phyloP scores from a whole-genome alignment of 1,284 basidiomycete genomes.

The Marasmius tenuissimus region DNA sequence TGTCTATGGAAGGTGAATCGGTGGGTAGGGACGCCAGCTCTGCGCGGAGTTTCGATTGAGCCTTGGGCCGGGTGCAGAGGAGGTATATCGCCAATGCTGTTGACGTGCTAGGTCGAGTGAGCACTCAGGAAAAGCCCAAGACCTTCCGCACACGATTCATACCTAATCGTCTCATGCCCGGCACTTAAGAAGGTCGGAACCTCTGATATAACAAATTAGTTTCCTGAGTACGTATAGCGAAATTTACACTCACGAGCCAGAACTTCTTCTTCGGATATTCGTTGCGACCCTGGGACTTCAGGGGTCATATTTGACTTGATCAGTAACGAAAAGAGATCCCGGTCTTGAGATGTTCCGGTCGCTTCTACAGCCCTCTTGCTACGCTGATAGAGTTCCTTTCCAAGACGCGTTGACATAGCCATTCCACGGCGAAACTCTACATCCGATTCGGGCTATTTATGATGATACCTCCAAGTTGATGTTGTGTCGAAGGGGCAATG shows the following conservation, averaged over 20 bases:
- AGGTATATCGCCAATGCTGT: constrained; percentile 34
- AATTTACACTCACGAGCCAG: constrained; percentile 60
- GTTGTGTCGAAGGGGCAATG: no score
- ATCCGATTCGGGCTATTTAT: constrained; percentile 28
- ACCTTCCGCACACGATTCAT: not conserved
- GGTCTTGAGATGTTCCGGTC: constrained; percentile 22
- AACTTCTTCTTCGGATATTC: constrained; percentile 73
- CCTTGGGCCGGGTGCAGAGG: constrained; percentile 51
- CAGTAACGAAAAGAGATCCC: constrained; percentile 54
- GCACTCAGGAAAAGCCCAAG: no score
- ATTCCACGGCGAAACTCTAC: constrained; percentile 18
- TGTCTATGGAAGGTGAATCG: constrained; percentile 60
- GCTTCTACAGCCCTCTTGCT: constrained; percentile 36
- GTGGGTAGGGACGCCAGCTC: constrained; percentile 56
- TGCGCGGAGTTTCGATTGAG: constrained; percentile 67
- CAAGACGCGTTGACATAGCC: constrained; percentile 33
- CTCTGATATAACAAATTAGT: constrained; percentile 32
- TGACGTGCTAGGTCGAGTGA: not conserved
- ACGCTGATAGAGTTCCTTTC: constrained; percentile 40
- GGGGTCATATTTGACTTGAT: constrained; percentile 65
- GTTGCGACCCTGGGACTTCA: constrained; percentile 57
- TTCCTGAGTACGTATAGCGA: constrained; percentile 1
- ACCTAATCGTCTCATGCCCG: constrained; percentile 81
- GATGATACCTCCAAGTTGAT: not conserved
- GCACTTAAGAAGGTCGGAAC: constrained; percentile 62